phyloP scores from a whole-genome alignment of 2,329 filamentous ascomycete genomes.

The Microcyclospora pomicola region DNA sequence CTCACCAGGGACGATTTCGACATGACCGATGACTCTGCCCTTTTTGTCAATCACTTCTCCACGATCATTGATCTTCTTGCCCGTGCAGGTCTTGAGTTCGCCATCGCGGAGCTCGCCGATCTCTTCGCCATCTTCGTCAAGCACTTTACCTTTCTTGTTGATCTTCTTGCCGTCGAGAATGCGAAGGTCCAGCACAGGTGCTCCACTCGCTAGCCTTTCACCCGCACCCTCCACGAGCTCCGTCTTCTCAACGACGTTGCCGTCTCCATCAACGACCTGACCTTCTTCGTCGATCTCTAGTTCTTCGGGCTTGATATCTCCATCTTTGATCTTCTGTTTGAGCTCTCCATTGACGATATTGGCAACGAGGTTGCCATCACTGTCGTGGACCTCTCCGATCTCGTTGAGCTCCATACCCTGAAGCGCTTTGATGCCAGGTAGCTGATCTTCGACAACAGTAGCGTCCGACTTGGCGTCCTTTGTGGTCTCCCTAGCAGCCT shows the following conservation, averaged over 20 bases:
- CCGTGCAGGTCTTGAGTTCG: constrained; percentile 29
- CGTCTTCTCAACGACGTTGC: constrained; percentile 37
- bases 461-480: constrained; percentile 18
- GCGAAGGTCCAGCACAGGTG: constrained; percentile 26
- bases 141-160: constrained; percentile 42
- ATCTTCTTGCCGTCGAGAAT: constrained; percentile 40
- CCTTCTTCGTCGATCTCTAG: constrained; percentile 38
- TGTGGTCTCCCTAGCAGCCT: constrained; percentile 12
- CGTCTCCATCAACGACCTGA: constrained; percentile 36
- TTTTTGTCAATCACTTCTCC: constrained; percentile 37
- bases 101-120: constrained; percentile 36
- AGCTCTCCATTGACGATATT: constrained; percentile 34
- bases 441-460: constrained; percentile 32
- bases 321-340: constrained; percentile 24
- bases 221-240: constrained; percentile 36
- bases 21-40: constrained; percentile 34
- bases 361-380: constrained; percentile 36
- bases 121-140: constrained; percentile 36
- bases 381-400: constrained; percentile 35
- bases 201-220: constrained; percentile 30
- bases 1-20: constrained; percentile 34
- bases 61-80: constrained; percentile 36
- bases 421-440: constrained; percentile 38
- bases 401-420: constrained; percentile 38
- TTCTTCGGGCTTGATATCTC: constrained; percentile 31